These are phyloP conservation scores for Penicillium lagena DNA, from an alignment of 495 filamentous ascomycete species.

Conservation along the genomic window DNA sequence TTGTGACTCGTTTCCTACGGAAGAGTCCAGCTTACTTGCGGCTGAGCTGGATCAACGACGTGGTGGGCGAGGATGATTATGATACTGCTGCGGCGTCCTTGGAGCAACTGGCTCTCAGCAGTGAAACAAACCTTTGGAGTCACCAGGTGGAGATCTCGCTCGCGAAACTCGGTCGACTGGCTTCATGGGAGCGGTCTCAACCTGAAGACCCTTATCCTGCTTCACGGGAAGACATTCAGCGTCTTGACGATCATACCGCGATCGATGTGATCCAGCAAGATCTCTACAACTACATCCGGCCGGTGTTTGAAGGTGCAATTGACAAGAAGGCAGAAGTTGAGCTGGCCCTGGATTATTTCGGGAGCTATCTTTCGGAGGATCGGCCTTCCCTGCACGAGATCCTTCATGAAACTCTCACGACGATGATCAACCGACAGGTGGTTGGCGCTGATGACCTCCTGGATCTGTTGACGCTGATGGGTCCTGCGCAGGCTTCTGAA, in stretches of 20 bases:
- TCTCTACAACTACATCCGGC: conserved; percentile 55
- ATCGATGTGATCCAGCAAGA: conserved; percentile 68
- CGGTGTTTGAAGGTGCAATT: conserved; percentile 57
- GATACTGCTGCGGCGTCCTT: conserved; percentile 62
- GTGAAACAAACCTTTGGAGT: conserved; percentile 74
- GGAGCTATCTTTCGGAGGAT: conserved; percentile 45
- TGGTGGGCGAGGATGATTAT: conserved; percentile 66
- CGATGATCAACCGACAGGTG: conserved; percentile 59
- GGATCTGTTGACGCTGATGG: conserved; percentile 75
- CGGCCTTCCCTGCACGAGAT: conserved; percentile 57
- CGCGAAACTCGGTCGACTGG: conserved; percentile 72
- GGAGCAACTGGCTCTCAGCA: conserved; percentile 52
- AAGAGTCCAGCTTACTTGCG: conserved; percentile 61
- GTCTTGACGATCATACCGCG: conserved; percentile 54
- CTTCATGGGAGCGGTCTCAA: conserved; percentile 38
- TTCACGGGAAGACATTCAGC: conserved; percentile 26
- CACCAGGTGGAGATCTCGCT: conserved; percentile 89
- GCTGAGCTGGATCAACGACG: conserved; percentile 92
- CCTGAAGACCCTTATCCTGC: conserved; percentile 8
- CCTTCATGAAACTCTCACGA: conserved; percentile 57
- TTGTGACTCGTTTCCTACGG: conserved; percentile 70
- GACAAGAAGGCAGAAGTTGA: conserved; percentile 73
- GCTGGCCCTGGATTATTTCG: conserved; percentile 64
- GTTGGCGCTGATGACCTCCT: conserved; percentile 63
- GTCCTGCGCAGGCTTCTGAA: conserved; percentile 21